phyloP scores from a whole-genome alignment of 345 rosid genomes.

The Alliaria petiolata region DNA sequence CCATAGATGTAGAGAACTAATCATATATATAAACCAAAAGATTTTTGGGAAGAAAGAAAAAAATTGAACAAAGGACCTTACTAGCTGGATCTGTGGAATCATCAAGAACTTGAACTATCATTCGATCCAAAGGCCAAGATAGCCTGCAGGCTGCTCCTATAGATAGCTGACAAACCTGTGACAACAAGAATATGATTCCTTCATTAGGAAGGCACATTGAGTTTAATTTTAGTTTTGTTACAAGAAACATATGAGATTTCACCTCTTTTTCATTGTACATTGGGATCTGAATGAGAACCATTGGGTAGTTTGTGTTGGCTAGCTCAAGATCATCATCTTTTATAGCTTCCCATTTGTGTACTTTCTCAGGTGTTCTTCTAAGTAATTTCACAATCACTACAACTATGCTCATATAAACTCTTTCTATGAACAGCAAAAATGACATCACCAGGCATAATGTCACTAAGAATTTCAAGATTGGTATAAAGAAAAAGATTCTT shows the following conservation, averaged over 20 bases:
- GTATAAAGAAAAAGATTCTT: constrained; percentile 41
- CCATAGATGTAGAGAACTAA: background rate
- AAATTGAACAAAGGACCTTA: constrained; percentile 43
- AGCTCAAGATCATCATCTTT: constrained; percentile 46
- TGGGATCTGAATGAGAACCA: constrained; percentile 40
- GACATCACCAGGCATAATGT: constrained; percentile 55
- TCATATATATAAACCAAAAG: background rate
- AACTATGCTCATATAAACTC: constrained; percentile 55
- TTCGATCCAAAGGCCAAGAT: constrained; percentile 57
- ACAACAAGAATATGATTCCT: constrained; percentile 9
- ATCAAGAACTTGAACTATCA: constrained; percentile 64
- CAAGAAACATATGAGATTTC: background rate
- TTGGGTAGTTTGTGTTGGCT: constrained; percentile 37
- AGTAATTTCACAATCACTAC: constrained; percentile 42
- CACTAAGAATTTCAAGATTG: constrained; percentile 41
- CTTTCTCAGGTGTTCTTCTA: constrained; percentile 39
- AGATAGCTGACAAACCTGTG: constrained; percentile 60
- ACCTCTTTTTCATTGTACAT: constrained; percentile 44
- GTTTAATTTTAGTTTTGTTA: background rate
- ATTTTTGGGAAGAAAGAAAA: background rate
- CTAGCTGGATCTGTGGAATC: constrained; percentile 61
- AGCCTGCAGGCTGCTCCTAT: constrained; percentile 65
- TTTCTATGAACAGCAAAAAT: constrained; percentile 51
- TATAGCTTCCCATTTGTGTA: constrained; percentile 44
- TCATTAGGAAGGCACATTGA: background rate